These are phyloP conservation scores for Lenzites betulinus DNA, from an alignment of 768 basidiomycete species.

Conservation along the genomic window DNA sequence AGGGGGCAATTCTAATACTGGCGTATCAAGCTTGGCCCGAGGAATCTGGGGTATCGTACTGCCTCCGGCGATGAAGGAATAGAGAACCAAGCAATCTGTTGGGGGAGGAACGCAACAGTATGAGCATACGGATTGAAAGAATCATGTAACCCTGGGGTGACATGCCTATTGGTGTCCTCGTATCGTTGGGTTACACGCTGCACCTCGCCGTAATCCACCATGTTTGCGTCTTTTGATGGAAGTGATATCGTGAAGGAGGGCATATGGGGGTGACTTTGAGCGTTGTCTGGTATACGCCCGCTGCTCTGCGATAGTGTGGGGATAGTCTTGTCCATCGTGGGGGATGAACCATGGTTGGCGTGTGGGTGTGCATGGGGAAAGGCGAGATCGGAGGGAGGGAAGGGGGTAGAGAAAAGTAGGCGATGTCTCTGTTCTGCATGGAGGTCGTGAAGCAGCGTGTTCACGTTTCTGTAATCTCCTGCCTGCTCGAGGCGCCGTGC, in stretches of 20 bases:
- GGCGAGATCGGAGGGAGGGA: neutral
- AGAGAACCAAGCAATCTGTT: constrained; percentile 62
- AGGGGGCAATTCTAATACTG: neutral
- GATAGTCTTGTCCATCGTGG: neutral
- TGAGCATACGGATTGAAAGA: neutral
- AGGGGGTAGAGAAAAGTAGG: constrained; percentile 40
- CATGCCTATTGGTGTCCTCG: constrained; percentile 65
- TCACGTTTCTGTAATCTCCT: constrained; percentile 58
- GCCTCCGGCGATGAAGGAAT: constrained; percentile 59
- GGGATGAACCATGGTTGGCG: neutral
- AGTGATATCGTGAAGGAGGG: constrained; percentile 12
- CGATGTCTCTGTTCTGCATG: constrained; percentile 71
- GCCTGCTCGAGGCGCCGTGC: constrained; percentile 25
- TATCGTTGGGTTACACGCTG: constrained; percentile 58
- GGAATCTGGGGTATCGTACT: neutral
- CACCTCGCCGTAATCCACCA: constrained; percentile 42
- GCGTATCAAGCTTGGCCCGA: neutral
- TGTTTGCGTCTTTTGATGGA: constrained; percentile 9
- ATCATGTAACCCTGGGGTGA: too few species aligned
- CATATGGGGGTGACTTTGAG: neutral
- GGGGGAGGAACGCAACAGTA: constrained; percentile 7
- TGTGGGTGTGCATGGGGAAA: neutral
- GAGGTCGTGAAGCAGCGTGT: constrained; percentile 67
- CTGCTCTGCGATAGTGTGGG: neutral
- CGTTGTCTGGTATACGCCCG: neutral